phyloP scores from a whole-genome alignment of 257 asterid species.

The Cinchona pubescens region DNA sequence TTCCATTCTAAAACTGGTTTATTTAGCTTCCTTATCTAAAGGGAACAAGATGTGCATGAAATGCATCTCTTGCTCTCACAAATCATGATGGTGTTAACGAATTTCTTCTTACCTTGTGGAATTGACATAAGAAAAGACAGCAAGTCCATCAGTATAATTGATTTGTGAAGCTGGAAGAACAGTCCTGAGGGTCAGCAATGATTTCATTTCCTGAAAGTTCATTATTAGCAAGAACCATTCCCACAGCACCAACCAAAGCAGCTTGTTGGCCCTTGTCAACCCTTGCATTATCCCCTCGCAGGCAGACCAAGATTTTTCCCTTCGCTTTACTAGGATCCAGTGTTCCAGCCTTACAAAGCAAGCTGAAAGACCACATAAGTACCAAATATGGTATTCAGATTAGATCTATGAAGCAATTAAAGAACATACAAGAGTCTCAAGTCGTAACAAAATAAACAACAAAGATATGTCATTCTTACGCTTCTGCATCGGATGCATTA shows the following conservation, averaged over 20 bases:
- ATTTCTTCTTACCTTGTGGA: constrained; percentile 50
- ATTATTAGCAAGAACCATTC: constrained; percentile 74
- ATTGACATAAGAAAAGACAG: constrained; percentile 47
- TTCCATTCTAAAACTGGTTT: not conserved
- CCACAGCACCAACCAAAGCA: constrained; percentile 75
- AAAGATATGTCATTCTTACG: constrained; percentile 44
- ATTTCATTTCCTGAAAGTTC: constrained; percentile 67
- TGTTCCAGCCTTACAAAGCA: constrained; percentile 63
- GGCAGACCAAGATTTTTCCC: constrained; percentile 81
- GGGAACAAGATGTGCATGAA: not conserved
- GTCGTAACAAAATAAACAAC: not conserved
- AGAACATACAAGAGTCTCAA: not conserved
- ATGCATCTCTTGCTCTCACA: not conserved
- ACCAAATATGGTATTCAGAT: not conserved
- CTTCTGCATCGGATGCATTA: constrained; percentile 44
- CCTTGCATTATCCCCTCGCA: constrained; percentile 65
- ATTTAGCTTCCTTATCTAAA: not conserved
- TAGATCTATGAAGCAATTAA: not conserved
- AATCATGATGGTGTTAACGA: not conserved
- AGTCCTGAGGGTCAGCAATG: constrained; percentile 82
- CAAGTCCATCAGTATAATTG: constrained; percentile 66
- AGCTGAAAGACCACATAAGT: constrained; percentile 31
- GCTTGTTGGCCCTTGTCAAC: constrained; percentile 82
- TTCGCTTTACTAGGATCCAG: constrained; percentile 68
- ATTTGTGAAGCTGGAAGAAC: constrained; percentile 80